Percentiles rank a stretch among this genome's conserved stretches.
Conservation (phyloP, 2,329 filamentous ascomycete genomes). For the Cordyceps pruinosa region DNA sequence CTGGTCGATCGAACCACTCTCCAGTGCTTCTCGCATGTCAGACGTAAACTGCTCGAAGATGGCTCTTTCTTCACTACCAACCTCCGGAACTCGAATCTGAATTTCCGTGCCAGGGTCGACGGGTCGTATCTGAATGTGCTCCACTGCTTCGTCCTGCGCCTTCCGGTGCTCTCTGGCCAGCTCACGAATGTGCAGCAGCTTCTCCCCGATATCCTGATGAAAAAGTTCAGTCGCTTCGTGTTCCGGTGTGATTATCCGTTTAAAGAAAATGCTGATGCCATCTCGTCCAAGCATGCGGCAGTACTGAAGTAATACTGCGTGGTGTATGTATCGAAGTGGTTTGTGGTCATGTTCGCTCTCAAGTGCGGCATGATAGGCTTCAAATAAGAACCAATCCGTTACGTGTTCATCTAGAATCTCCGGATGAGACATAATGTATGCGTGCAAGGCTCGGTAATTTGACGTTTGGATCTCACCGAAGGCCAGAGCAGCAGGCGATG, state of each 20-base stretch:
- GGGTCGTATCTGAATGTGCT: neutral
- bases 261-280: neutral
- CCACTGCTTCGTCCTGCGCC: neutral
- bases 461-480: neutral
- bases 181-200: neutral
- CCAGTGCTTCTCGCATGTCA: neutral
- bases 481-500: neutral
- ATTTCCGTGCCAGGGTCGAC: neutral
- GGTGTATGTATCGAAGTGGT: neutral
- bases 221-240: neutral
- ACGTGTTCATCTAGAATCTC: neutral
- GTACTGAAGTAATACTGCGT: neutral
- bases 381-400: neutral
- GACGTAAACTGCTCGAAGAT: neutral
- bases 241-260: neutral
- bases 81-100: neutral
- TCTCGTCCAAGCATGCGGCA: neutral
- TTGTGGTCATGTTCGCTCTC: neutral
- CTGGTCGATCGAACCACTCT: neutral
- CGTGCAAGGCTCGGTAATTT: neutral
- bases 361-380: neutral
- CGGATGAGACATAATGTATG: neutral
- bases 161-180: neutral
- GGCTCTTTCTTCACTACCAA: neutral
- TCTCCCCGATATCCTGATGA: neutral